A percentile compares a stretch with the other conserved stretches of the same genome.
Conservation (phyloP, 164 flowering plant species). For the Kalanchoe fedtschenkoi region DNA sequence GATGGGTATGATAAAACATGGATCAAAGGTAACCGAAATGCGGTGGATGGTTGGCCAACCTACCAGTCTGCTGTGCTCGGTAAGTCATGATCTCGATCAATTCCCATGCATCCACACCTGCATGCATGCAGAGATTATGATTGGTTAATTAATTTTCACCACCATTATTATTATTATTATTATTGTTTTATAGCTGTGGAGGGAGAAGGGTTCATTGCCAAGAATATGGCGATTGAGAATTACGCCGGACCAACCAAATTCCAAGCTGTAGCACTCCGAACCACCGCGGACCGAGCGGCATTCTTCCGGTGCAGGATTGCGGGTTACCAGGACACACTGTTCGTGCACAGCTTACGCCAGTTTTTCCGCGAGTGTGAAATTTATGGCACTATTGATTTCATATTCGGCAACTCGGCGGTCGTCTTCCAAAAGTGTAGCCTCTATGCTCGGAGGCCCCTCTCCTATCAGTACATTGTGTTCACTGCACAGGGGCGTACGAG, state of each 20-base stretch:
- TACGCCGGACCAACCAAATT: slow-evolving; percentile 45
- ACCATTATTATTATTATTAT: too few relatives aligned
- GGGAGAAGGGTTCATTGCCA: slow-evolving; percentile 54
- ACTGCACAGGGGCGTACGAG: slow-evolving; percentile 43
- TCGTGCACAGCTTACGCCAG: slow-evolving; percentile 42
- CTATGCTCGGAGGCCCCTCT: slow-evolving; percentile 30
- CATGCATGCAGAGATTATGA: too few relatives aligned
- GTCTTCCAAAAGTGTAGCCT: slow-evolving; percentile 53
- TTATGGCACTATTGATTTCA: slow-evolving; percentile 53
- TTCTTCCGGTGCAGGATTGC: slow-evolving; percentile 40
- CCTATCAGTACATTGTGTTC: slow-evolving; percentile 35
- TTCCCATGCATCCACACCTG: too few relatives aligned
- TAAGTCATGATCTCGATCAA: slow-evolving; percentile 12
- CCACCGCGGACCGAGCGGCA: slow-evolving; percentile 41
- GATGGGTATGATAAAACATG: slow-evolving; percentile 66
- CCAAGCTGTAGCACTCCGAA: slow-evolving; percentile 63
- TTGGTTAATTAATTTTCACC: too few relatives aligned
- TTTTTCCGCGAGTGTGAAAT: slow-evolving; percentile 52
- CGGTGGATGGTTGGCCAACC: slow-evolving; percentile 52
- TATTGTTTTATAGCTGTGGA: slow-evolving; percentile 42
- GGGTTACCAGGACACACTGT: slow-evolving; percentile 62
- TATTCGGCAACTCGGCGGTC: slow-evolving; percentile 60
- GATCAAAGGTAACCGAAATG: slow-evolving; percentile 63
- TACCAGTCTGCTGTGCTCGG: slow-evolving; percentile 44
- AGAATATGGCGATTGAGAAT: slow-evolving; percentile 47